These are phyloP conservation scores for Cercospora citrullina DNA, from an alignment of 2,329 filamentous ascomycete species.

Conservation along the genomic window DNA sequence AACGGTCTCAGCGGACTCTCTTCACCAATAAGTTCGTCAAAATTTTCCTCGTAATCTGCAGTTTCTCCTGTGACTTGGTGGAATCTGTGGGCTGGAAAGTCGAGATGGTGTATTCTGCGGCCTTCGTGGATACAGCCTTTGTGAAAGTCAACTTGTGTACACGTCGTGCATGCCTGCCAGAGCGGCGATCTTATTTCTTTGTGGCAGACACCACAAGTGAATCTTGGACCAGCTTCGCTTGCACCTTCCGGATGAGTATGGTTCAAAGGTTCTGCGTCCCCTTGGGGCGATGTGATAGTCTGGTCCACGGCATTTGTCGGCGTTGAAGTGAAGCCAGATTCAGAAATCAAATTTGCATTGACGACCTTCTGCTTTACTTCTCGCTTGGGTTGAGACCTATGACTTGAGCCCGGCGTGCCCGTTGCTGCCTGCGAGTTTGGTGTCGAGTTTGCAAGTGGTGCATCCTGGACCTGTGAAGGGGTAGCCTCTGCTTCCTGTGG, in stretches of 20 bases:
- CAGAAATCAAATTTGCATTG: background rate
- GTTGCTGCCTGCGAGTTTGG: background rate
- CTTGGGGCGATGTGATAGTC: background rate
- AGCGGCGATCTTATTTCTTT: background rate
- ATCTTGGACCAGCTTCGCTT: background rate
- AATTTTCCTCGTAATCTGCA: background rate
- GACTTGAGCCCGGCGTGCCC: background rate
- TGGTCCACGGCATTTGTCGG: background rate
- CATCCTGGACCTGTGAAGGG: background rate
- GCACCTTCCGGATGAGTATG: background rate
- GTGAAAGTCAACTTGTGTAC: background rate
- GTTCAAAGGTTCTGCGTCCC: background rate
- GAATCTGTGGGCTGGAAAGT: background rate
- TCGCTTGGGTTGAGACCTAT: background rate
- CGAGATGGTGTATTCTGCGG: slow-evolving; percentile 2
- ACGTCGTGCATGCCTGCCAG: slow-evolving; percentile 1
- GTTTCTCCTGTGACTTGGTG: background rate
- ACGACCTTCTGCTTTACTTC: background rate
- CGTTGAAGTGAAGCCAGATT: background rate
- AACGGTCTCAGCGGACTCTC: background rate
- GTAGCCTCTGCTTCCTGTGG: background rate
- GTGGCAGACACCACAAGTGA: slow-evolving; percentile 1
- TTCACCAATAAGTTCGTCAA: background rate
- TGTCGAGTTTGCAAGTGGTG: background rate
- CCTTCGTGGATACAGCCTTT: slow-evolving; percentile 7